Percentiles rank a stretch among this genome's conserved stretches.
Evolutionary conservation across 2,329 filamentous ascomycete species (phyloP).

Genomic region (Calonectria pseudoreteaudii): DNA sequence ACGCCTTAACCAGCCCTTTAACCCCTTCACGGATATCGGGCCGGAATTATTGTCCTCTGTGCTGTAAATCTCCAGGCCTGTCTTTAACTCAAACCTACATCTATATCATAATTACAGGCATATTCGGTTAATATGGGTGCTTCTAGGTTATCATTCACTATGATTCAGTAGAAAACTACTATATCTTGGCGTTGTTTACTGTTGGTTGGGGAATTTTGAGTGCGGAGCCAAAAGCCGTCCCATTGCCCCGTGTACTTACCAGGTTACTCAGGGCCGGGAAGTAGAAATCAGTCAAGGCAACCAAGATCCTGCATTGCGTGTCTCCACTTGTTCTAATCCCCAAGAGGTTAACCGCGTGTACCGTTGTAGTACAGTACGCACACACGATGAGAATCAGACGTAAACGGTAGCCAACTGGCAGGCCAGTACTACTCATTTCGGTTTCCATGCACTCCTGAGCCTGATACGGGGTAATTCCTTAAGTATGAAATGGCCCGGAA

Average conservation of each 20-base stretch:
- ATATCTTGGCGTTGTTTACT: background rate
- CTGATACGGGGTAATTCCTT: background rate
- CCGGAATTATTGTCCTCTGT: background rate
- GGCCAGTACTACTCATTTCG: background rate
- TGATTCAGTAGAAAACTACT: background rate
- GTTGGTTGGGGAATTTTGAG: background rate
- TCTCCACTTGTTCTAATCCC: background rate
- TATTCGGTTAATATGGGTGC: background rate
- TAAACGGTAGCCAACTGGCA: background rate
- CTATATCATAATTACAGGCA: background rate
- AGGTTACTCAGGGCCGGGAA: background rate
- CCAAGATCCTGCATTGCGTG: background rate
- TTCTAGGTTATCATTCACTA: background rate
- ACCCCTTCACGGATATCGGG: background rate
- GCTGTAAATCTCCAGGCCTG: too few relatives aligned
- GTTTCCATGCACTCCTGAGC: background rate
- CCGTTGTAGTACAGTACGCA: background rate
- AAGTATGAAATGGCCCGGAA: background rate
- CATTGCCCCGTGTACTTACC: background rate
- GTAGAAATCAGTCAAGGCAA: background rate
- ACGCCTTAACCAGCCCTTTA: background rate
- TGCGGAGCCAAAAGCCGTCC: background rate
- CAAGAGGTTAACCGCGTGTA: background rate
- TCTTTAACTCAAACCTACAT: background rate
- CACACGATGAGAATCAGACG: background rate